Conservation (phyloP, 2,329 filamentous ascomycete species). For the Pestalotiopsis sp. region DNA sequence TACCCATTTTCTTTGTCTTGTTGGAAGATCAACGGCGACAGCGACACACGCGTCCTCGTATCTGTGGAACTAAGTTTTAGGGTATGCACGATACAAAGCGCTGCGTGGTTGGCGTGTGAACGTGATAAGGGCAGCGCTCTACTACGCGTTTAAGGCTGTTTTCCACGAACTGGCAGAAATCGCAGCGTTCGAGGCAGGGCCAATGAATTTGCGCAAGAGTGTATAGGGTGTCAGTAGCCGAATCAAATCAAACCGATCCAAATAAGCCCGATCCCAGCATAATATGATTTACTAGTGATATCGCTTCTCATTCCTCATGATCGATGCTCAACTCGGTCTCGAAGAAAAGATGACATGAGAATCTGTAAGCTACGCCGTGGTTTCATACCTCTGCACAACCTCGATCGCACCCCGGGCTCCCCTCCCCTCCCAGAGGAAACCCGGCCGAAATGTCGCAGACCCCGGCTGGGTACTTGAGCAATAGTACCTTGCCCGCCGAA, state of each 20-base stretch:
- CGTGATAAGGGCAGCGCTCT: not conserved
- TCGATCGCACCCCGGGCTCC: not conserved
- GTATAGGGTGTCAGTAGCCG: not conserved
- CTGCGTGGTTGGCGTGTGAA: not conserved
- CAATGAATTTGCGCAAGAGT: not conserved
- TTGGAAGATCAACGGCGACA: not conserved
- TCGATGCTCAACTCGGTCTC: not conserved
- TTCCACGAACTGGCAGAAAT: not conserved
- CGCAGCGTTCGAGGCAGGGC: not conserved
- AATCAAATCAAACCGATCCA: not conserved
- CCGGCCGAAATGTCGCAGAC: not conserved
- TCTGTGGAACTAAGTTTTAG: not conserved
- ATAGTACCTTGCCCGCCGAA: not conserved
- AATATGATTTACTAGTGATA: not conserved
- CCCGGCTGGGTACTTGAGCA: not conserved
- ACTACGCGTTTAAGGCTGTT: not conserved
- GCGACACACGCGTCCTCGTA: not conserved
- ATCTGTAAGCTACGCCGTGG: not conserved
- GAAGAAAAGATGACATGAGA: not conserved
- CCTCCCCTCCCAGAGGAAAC: not conserved
- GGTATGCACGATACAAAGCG: not conserved
- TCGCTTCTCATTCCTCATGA: not conserved
- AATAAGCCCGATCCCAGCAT: not conserved
- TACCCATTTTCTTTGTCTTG: conserved; percentile 17
- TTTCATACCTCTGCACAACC: not conserved